Evolutionary conservation across 2,329 filamentous ascomycete species (phyloP).

Genomic region (Colletotrichum viniferum): DNA sequence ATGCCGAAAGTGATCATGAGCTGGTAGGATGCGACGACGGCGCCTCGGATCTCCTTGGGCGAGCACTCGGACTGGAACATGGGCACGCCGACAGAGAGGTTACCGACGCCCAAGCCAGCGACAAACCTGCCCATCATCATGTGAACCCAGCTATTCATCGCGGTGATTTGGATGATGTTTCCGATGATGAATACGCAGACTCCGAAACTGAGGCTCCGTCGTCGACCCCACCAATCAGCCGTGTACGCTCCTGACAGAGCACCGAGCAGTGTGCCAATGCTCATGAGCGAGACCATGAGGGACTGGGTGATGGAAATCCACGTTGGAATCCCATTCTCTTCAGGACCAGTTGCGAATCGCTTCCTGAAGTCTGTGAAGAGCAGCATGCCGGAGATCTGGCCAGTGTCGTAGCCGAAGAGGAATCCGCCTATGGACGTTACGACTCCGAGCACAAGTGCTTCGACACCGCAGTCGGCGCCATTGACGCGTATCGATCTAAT

Average conservation of each 20-base stretch:
- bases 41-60: constrained; percentile 66
- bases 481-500: constrained; percentile 44
- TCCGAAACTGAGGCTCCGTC: constrained; percentile 57
- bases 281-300: constrained; percentile 60
- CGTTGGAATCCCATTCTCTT: constrained; percentile 37
- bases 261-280: constrained; percentile 60
- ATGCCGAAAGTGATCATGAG: constrained; percentile 77
- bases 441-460: constrained; percentile 49
- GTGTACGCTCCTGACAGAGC: constrained; percentile 58
- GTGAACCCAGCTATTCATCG: constrained; percentile 64
- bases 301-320: constrained; percentile 50
- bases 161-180: constrained; percentile 69
- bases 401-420: constrained; percentile 68
- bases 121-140: constrained; percentile 69
- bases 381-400: constrained; percentile 59
- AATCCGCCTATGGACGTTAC: constrained; percentile 64
- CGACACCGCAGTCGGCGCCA: constrained; percentile 45
- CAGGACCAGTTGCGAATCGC: constrained; percentile 55
- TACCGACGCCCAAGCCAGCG: constrained; percentile 71
- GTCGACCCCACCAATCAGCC: constrained; percentile 62
- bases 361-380: constrained; percentile 57
- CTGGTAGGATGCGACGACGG: constrained; percentile 73
- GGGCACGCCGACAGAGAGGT: constrained; percentile 67
- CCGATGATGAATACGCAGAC: constrained; percentile 66
- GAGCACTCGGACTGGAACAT: constrained; percentile 71